phyloP scores from a whole-genome alignment of 805 yeast species.

The Candida glaebosa region DNA sequence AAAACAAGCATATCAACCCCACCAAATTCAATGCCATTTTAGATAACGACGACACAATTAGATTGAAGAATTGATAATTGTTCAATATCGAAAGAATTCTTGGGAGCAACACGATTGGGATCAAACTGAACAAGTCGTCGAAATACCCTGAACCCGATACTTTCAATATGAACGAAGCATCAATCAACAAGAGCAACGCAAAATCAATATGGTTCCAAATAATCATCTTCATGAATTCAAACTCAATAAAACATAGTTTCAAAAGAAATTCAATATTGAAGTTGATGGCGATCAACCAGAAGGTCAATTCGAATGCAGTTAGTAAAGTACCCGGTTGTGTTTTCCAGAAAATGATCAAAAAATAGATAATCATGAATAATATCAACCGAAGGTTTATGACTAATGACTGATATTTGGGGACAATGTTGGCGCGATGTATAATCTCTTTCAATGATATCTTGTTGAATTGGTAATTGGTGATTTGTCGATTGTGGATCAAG shows the following conservation, averaged over 20 bases:
- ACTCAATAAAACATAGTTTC: constrained; percentile 43
- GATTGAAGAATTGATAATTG: constrained; percentile 48
- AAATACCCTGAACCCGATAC: constrained; percentile 15
- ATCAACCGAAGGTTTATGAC: constrained; percentile 35
- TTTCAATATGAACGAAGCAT: constrained; percentile 26
- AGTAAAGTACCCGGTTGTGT: constrained; percentile 6
- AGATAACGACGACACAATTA: constrained; percentile 48
- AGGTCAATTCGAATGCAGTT: constrained; percentile 28
- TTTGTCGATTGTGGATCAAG: constrained; percentile 14
- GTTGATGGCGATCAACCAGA: constrained; percentile 45
- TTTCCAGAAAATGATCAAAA: constrained; percentile 23
- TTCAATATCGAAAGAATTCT: constrained; percentile 48
- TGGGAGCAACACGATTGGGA: constrained; percentile 49
- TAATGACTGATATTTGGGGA: constrained; percentile 41
- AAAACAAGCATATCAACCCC: constrained; percentile 45
- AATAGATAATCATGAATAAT: constrained; percentile 27
- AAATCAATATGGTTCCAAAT: constrained; percentile 55
- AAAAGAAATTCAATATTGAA: constrained; percentile 46
- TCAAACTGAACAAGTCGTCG: constrained; percentile 35
- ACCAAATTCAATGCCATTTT: constrained; percentile 49
- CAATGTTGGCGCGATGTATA: constrained; percentile 27
- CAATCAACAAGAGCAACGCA: constrained; percentile 36
- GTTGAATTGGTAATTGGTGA: constrained; percentile 29
- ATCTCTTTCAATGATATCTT: constrained; percentile 29
- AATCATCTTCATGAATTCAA: constrained; percentile 42